Evolutionary conservation across 2,329 filamentous ascomycete genomes (phyloP), one percentile per base, ranked within the genome.

Genomic region (Xylariaceae sp.): DNA sequence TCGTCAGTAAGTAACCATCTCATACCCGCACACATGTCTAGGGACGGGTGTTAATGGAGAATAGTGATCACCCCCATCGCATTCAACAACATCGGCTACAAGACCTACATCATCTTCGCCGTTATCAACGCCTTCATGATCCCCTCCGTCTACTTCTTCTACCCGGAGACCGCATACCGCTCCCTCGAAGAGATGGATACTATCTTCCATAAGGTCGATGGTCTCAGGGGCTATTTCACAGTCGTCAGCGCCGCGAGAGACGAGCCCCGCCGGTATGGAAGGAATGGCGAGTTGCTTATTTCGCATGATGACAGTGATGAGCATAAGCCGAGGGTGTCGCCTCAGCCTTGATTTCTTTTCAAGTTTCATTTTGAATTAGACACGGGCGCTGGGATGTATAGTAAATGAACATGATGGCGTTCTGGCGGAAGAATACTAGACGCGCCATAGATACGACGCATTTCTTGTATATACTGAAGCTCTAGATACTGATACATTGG

Each of bases 71-170:
- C 83, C 0, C 84, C 84, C 0, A 74, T 85, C 1, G 77, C 82
- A 1, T 83, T 86, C 62, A 73, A 79, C 58, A 81, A 74, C 58
- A 87, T 88, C 61, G 71, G 73, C 13, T 81, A 83, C 73, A 76
- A 83, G 66, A 87, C 84, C 0, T 87, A 88, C 71, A 81, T 83
- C 66, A 82, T 88, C 65, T 88, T 88, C 67, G 85, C 85, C 9
- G 78, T 85, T 51, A 85, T 88, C 73, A 87, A 87, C 69, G 79
- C 80, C 63, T 75, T 81, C 65, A 84, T 85, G 69, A 77, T 85
- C 0, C 82, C 83, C 0, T 75, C 73, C 2, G 76, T 84, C 23
- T 86, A 83, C 70, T 82, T 83, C 72, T 85, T 85, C 75, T 87
- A 83, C 72, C 85, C 85, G 0, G 85, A 88, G 72, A 88, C 85